Percentiles rank a stretch among this genome's conserved stretches.
phyloP scores from a whole-genome alignment of 2,329 filamentous ascomycete species.

The Penicillium psychrosexuale region DNA sequence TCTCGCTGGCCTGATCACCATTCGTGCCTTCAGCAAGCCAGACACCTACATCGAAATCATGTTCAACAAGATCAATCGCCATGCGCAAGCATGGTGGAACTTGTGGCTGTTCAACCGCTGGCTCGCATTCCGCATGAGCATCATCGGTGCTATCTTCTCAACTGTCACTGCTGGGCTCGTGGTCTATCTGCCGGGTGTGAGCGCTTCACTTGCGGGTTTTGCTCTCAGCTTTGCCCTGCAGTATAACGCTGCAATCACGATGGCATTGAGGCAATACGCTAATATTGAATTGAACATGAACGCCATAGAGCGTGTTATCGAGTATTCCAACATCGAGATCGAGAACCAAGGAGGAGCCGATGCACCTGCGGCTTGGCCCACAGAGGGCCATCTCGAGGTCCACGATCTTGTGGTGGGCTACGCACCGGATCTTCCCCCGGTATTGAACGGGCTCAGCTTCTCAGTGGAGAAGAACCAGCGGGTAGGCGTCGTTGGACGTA shows the following conservation, averaged over 20 bases:
- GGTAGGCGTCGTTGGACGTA: constrained; percentile 35
- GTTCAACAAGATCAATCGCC: constrained; percentile 66
- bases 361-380: constrained; percentile 31
- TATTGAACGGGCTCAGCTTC: constrained; percentile 28
- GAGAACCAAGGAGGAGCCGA: constrained; percentile 26
- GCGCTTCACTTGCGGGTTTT: constrained; percentile 71
- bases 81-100: constrained; percentile 64
- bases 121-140: constrained; percentile 69
- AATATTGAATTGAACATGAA: constrained; percentile 60
- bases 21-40: constrained; percentile 70
- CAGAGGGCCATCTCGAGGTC: constrained; percentile 68
- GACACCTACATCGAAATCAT: constrained; percentile 66
- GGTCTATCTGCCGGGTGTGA: constrained; percentile 59
- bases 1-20: constrained; percentile 69
- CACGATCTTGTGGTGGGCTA: constrained; percentile 69
- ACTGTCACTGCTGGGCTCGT: constrained; percentile 64
- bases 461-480: constrained; percentile 26
- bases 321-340: constrained; percentile 48
- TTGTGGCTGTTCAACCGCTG: constrained; percentile 72
- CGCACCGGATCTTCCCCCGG: constrained; percentile 61
- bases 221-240: constrained; percentile 71
- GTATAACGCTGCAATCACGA: constrained; percentile 64
- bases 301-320: constrained; percentile 47
- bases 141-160: constrained; percentile 69
- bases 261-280: constrained; percentile 65